Percentiles rank a stretch among this genome's conserved stretches.
Evolutionary conservation across 2,329 filamentous ascomycete species (phyloP).

Genomic region (Colletotrichum viniferum): DNA sequence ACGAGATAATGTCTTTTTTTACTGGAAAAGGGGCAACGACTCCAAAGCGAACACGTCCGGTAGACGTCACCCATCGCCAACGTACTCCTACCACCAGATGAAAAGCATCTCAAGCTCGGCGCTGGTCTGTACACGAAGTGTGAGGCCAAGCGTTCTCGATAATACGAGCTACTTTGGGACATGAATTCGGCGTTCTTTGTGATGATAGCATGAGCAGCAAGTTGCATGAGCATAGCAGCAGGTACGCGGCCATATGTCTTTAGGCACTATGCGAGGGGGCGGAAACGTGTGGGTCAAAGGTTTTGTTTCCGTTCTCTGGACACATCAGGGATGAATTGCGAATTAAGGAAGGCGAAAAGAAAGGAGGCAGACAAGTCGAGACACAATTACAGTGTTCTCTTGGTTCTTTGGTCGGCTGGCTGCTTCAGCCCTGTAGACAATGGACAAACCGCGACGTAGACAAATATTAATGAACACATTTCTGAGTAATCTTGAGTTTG

Average conservation of each 20-base stretch:
- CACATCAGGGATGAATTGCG: constrained; percentile 19
- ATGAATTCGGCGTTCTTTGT: constrained; percentile 31
- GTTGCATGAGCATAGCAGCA: constrained; percentile 32
- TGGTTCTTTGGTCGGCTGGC: constrained; percentile 14
- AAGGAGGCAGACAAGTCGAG: constrained; percentile 16
- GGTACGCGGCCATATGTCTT: constrained; percentile 12
- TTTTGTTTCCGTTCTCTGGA: constrained; percentile 21
- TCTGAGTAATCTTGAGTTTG: neutral
- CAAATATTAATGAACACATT: constrained; percentile 42
- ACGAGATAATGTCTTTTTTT: constrained; percentile 6
- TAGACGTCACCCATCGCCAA: neutral
- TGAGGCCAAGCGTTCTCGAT: neutral
- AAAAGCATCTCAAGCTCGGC: constrained; percentile 6
- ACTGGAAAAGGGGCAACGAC: neutral
- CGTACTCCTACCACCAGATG: neutral
- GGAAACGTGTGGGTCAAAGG: constrained; percentile 7
- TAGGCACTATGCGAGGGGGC: constrained; percentile 9
- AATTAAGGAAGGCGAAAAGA: constrained; percentile 12
- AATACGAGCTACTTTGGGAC: constrained; percentile 1
- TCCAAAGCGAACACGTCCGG: neutral
- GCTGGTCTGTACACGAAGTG: neutral
- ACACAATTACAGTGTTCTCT: constrained; percentile 12
- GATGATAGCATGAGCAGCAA: constrained; percentile 43
- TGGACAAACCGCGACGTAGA: constrained; percentile 33
- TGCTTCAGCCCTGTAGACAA: constrained; percentile 17